These are phyloP conservation scores for Globisporangium nodosum DNA, from an alignment of 352 stramenopile genomes.

Conservation along the genomic window DNA sequence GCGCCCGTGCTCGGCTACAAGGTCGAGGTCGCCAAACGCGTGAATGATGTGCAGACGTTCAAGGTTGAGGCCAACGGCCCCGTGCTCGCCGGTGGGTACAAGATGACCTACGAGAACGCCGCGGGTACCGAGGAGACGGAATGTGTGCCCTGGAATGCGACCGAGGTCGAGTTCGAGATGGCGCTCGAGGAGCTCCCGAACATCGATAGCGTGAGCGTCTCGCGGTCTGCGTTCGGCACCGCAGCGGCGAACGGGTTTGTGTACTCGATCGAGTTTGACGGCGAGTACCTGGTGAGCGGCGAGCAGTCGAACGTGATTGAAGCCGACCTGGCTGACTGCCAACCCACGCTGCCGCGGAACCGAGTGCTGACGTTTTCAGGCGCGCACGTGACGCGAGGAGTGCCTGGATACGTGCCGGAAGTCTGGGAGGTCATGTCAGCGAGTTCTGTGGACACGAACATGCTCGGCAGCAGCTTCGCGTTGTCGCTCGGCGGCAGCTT, in stretches of 20 bases:
- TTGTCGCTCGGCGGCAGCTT: slow-evolving; percentile 66
- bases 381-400: slow-evolving; percentile 29
- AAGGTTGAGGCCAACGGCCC: slow-evolving; percentile 49
- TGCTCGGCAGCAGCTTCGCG: slow-evolving; percentile 60
- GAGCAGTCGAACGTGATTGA: slow-evolving; percentile 45
- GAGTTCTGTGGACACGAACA: slow-evolving; percentile 18
- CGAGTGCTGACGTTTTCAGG: slow-evolving; percentile 45
- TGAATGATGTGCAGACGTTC: slow-evolving; percentile 72
- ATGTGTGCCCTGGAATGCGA: slow-evolving; percentile 73
- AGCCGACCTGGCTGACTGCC: slow-evolving; percentile 33
- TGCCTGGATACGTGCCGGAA: slow-evolving; percentile 47
- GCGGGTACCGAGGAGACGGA: slow-evolving; percentile 25
- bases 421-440: slow-evolving; percentile 59
- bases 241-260: slow-evolving; percentile 47
- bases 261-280: slow-evolving; percentile 71
- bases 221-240: slow-evolving; percentile 37
- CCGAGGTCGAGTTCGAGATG: slow-evolving; percentile 53
- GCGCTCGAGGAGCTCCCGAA: slow-evolving; percentile 63
- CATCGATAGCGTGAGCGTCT: slow-evolving; percentile 58
- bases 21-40: slow-evolving; percentile 61
- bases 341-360: slow-evolving; percentile 32
- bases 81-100: slow-evolving; percentile 46
- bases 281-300: slow-evolving; percentile 51
- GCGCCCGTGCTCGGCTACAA: slow-evolving; percentile 74
- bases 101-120: slow-evolving; percentile 45